A percentile compares a stretch with the other conserved stretches of the same genome.
Conservation (phyloP, 2,329 filamentous ascomycete species). For the Aspergillus pseudoterreus region DNA sequence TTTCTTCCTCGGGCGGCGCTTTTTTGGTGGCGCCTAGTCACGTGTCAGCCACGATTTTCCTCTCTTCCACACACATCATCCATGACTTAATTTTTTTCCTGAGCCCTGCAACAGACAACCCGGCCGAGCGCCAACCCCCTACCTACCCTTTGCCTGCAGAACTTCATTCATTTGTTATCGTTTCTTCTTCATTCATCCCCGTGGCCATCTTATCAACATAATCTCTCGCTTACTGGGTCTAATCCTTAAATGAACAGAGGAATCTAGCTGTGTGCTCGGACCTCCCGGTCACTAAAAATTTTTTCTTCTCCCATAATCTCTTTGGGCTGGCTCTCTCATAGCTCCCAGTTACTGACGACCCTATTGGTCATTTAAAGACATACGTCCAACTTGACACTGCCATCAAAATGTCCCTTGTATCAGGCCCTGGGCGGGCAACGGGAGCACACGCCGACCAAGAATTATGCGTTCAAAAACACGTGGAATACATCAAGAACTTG, state of each 20-base stretch:
- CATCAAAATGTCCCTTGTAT: slow-evolving; percentile 55
- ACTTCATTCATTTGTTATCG: neutral
- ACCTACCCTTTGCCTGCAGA: neutral
- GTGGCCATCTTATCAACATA: neutral
- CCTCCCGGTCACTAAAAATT: neutral
- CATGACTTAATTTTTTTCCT: neutral
- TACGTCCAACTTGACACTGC: neutral
- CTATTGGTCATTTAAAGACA: neutral
- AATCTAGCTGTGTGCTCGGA: neutral
- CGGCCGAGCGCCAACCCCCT: neutral
- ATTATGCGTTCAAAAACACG: slow-evolving; percentile 64
- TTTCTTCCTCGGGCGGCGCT: neutral
- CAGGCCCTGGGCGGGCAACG: slow-evolving; percentile 55
- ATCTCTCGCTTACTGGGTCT: neutral
- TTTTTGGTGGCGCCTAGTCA: neutral
- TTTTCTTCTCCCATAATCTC: neutral
- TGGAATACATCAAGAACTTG: slow-evolving; percentile 87
- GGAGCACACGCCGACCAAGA: slow-evolving; percentile 45
- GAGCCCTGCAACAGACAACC: no score
- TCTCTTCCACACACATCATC: neutral
- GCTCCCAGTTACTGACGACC: neutral
- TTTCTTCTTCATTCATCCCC: neutral
- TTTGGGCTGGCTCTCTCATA: neutral
- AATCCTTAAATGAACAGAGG: neutral
- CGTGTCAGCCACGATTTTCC: neutral